Percentiles rank a stretch among this genome's conserved stretches.
Conservation (phyloP, 768 basidiomycete species). For the Amanita phalloides region DNA sequence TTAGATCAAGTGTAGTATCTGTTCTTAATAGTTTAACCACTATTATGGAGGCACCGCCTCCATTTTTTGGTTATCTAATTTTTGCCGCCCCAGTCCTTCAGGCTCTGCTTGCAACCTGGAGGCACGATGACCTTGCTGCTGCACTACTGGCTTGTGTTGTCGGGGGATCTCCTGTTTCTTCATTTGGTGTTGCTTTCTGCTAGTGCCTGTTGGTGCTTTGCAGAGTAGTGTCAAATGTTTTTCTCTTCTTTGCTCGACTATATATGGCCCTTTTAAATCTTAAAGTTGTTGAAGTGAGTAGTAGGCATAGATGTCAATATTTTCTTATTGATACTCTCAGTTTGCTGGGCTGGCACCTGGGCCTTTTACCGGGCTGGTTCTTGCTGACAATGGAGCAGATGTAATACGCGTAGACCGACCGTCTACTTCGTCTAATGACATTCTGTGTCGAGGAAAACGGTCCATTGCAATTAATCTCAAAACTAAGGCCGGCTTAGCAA, state of each 20-base stretch:
- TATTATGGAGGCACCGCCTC: slow-evolving; percentile 46
- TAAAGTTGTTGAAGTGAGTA: slow-evolving; percentile 38
- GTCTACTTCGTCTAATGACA: slow-evolving; percentile 30
- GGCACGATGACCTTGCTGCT: slow-evolving; percentile 35
- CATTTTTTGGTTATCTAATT: slow-evolving; percentile 47
- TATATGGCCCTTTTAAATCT: slow-evolving; percentile 38
- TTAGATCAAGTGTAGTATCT: slow-evolving; percentile 87
- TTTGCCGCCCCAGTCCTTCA: slow-evolving; percentile 38
- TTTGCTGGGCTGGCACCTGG: slow-evolving; percentile 79
- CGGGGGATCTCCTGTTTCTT: background rate
- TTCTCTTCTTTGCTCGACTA: background rate
- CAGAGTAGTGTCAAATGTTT: background rate
- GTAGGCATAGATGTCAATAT: background rate
- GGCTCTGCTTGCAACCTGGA: slow-evolving; percentile 52
- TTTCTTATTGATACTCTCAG: slow-evolving; percentile 19
- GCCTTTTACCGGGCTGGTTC: slow-evolving; percentile 67
- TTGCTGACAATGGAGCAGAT: slow-evolving; percentile 72
- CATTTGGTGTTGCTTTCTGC: background rate
- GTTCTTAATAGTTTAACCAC: slow-evolving; percentile 62
- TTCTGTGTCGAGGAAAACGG: slow-evolving; percentile 63
- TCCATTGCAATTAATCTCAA: slow-evolving; percentile 69
- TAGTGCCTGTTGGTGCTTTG: background rate
- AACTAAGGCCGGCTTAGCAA: slow-evolving; percentile 39
- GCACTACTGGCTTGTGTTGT: background rate
- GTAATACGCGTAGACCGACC: slow-evolving; percentile 69